Percentiles rank a stretch among this genome's conserved stretches.
Conservation (phyloP, 805 yeast genomes). For the Ogataea degrootiae region DNA sequence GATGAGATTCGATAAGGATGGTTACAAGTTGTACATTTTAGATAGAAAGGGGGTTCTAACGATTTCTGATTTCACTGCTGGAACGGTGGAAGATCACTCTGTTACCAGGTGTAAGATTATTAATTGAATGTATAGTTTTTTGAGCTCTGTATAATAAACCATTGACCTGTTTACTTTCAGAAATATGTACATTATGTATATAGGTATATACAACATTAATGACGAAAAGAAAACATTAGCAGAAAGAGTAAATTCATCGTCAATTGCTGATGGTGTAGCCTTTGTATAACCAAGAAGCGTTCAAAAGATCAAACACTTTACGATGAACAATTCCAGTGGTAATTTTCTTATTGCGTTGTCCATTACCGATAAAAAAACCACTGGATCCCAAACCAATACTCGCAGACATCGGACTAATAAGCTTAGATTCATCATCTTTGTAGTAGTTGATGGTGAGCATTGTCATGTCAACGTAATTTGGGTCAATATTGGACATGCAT, state of each 20-base stretch:
- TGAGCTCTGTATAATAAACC: no score
- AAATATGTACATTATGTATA: neutral
- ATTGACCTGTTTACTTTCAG: no score
- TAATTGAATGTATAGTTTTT: slow-evolving; percentile 18
- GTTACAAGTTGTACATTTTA: slow-evolving; percentile 68
- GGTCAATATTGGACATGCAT: neutral
- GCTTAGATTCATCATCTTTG: slow-evolving; percentile 19
- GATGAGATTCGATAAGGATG: slow-evolving; percentile 69
- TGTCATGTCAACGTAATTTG: slow-evolving; percentile 21
- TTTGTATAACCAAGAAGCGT: slow-evolving; percentile 12
- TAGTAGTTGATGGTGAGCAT: slow-evolving; percentile 21
- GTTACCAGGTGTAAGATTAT: slow-evolving; percentile 64
- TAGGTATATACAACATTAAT: neutral
- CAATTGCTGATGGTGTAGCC: slow-evolving; percentile 11
- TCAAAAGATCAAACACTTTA: slow-evolving; percentile 28
- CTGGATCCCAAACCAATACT: neutral
- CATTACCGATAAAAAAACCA: neutral
- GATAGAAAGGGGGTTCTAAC: slow-evolving; percentile 80
- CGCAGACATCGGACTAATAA: slow-evolving; percentile 5
- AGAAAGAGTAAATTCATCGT: neutral
- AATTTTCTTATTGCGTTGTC: slow-evolving; percentile 13
- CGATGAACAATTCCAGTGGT: slow-evolving; percentile 26
- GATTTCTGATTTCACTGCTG: slow-evolving; percentile 85
- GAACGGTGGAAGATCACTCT: slow-evolving; percentile 64
- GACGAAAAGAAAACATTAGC: neutral